Evolutionary conservation across 2,329 filamentous ascomycete species (phyloP), one percentile per base, ranked within the genome.

Genomic region (Talaromyces sp.): DNA sequence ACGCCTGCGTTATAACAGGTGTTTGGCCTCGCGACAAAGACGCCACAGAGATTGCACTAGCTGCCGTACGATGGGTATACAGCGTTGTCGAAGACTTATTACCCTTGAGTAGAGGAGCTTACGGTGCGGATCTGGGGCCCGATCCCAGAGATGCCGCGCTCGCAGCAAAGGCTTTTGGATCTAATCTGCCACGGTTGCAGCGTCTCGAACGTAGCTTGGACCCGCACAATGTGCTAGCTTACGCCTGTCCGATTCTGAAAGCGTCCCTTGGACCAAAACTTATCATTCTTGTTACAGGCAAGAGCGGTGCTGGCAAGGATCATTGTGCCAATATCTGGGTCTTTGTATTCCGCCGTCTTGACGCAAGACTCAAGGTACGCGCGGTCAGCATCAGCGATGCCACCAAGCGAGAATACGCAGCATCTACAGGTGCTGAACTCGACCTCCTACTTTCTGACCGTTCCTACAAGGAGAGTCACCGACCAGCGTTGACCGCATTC

Each of bases 1-100:
- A 84, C 76, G 87, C 86, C 54, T 89, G 87, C 69, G 84, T 89
- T 4, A 71, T 90, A 49, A 89, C 86, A 5, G 86, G 85, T 29
- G 82, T 88, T 65, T 89, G 87, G 87, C 78, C 79, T 2, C 83
- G 85, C 17, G 77, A 83, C 10, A 72, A 84, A 73, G 84, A 87
- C 68, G 79, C 72, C 51, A 83, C 78, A 0, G 73, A 77, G 54
- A 45, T 68, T 11, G 77, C 82, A 67, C 75, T 66, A 67, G 71
- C 71, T 64, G 78, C 74, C 1, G 71, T 84, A 3, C 63, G 71
- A 4, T 89, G 87, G 87, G 87, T 89, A 19, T 89, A 89, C 71
- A 67, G 79, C 0, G 77, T 86, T 59, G 82, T 74, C 54, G 58
- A 7, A 5, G 69, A 79, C 13, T 73, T 90, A 72, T 70, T 87